These are phyloP conservation scores for Pyrus communis DNA, from an alignment of 306 rosid species.

Conservation along the genomic window DNA sequence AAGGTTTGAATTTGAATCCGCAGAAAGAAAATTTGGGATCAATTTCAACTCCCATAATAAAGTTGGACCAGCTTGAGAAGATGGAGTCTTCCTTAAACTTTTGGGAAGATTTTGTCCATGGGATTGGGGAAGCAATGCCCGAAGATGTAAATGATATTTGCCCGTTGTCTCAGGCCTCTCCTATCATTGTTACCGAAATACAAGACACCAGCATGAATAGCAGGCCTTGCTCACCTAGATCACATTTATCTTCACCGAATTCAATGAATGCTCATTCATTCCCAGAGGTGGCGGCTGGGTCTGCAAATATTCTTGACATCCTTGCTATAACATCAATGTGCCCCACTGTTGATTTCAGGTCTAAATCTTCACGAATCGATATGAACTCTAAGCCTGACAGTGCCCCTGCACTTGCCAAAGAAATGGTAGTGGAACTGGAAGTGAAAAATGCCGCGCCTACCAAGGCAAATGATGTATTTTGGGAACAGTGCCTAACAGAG, in stretches of 20 bases:
- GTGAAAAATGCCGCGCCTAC: not conserved
- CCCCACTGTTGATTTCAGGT: not conserved
- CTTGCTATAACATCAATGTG: conserved; percentile 10
- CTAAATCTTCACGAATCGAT: conserved; percentile 18
- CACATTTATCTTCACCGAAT: conserved; percentile 16
- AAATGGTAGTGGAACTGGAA: not conserved
- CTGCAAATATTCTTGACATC: conserved; percentile 6
- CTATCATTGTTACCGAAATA: conserved; percentile 11
- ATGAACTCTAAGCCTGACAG: conserved; percentile 21
- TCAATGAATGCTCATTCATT: conserved; percentile 16
- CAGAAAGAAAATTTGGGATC: conserved; percentile 4
- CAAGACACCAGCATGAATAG: conserved; percentile 5
- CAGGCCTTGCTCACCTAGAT: conserved; percentile 15
- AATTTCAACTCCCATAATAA: conserved; percentile 7
- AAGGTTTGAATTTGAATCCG: conserved; percentile 1
- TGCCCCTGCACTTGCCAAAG: not conserved
- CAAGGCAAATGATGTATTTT: conserved; percentile 24
- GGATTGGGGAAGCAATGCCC: not conserved
- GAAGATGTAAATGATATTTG: conserved; percentile 11
- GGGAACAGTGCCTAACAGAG: conserved; percentile 40
- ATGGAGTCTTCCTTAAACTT: conserved; percentile 22
- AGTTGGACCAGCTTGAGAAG: conserved; percentile 17
- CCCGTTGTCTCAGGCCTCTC: conserved; percentile 12
- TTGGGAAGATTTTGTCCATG: conserved; percentile 17
- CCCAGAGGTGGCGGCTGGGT: conserved; percentile 11